Base-by-base conservation (phyloP, 2,329 filamentous ascomycete genomes). In the Aplosporella prunicola region DNA sequence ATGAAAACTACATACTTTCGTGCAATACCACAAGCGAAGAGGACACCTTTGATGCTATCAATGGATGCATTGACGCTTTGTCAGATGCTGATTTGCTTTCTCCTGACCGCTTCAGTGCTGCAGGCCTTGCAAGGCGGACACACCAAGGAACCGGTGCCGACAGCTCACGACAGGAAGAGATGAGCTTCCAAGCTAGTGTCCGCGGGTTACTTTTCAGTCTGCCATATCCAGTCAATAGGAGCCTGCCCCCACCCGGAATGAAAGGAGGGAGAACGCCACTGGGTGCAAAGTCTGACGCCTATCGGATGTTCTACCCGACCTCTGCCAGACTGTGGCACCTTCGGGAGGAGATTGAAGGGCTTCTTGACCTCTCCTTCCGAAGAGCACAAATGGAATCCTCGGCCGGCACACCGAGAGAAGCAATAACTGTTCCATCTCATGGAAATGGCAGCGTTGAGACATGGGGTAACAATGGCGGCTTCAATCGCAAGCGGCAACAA, bases 1-100 rank as follows among this genome's bases (percentile, higher is more conserved):
- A 96, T 54, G 91, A 98, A 52, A 98, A 98, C 53, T 96, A 94
- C 48, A 71, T 81, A 1, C 68, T 87, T 1, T 96, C 91, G 0
- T 96, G 89, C 53, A 76, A 80, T 57, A 62, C 66, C 17, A 66
- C 72, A 3, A 58, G 72, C 15, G 76, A 72, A 0, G 68, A 69
- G 45, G 60, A 64, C 24, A 80, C 87, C 1, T 71, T 88, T 20
- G 84, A 91, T 49, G 80, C 80, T 45, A 66, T 94, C 40, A 84
- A 86, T 44, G 78, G 74, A n/a, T 96, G 89, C 53, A 80, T 94
- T 40, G 83, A 91, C 40, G 75, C 78, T 18, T 68, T 98, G 0
- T 96, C 91, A 0, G 82, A 93, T 45, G 85, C 84, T 32, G 91
- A 98, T 55, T 64, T 96, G 4, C 71, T 98, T 9, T 84, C 76